Evolutionary conservation across 805 yeast species (phyloP).

Genomic region (Candida boidinii): DNA sequence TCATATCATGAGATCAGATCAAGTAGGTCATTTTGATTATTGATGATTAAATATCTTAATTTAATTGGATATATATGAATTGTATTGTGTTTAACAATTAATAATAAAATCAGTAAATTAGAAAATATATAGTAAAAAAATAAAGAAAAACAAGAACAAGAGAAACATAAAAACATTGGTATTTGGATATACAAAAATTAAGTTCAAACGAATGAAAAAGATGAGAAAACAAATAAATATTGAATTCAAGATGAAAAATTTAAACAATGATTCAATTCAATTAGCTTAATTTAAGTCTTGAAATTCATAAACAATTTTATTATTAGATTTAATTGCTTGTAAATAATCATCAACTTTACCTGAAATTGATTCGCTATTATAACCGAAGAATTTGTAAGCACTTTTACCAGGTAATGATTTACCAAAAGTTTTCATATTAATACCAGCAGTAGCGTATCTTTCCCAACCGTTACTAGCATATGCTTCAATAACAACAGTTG

Average conservation of each 20-base stretch:
- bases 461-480: conserved; percentile 88
- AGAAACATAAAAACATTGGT: not conserved
- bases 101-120: too few species aligned
- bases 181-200: too few species aligned
- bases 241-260: too few species aligned
- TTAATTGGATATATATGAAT: too few species aligned
- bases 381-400: conserved; percentile 26
- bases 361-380: conserved; percentile 16
- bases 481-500: conserved; percentile 90
- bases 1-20: too few species aligned
- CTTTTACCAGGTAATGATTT: conserved; percentile 62
- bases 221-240: too few species aligned
- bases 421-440: conserved; percentile 94
- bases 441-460: conserved; percentile 92
- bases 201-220: too few species aligned
- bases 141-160: not conserved
- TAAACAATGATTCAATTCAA: too few species aligned
- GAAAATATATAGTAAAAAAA: too few species aligned
- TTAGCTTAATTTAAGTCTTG: conserved; percentile 19
- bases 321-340: conserved; percentile 8
- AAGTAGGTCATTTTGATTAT: too few species aligned
- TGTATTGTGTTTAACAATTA: too few species aligned
- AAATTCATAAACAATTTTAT: conserved; percentile 18
- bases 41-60: too few species aligned
- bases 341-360: conserved; percentile 21